These are phyloP conservation scores for Rugonectria rugulosa DNA, from an alignment of 2,329 filamentous ascomycete genomes.

Conservation along the genomic window DNA sequence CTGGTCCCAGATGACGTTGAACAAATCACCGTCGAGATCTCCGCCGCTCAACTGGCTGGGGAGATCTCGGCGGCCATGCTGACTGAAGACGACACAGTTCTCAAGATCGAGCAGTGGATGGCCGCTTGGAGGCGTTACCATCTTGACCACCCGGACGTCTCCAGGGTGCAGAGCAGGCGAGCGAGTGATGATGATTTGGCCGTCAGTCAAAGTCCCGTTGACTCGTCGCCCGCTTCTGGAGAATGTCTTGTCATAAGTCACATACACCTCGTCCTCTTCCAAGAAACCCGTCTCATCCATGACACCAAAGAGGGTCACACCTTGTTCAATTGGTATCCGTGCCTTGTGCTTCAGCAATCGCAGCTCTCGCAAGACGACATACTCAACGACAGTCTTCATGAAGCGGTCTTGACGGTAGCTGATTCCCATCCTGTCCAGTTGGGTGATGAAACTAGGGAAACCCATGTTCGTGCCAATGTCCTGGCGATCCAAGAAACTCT, in stretches of 20 bases:
- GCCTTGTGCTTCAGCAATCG: constrained; percentile 80
- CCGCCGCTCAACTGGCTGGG: constrained; percentile 82
- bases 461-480: constrained; percentile 67
- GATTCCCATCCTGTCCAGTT: constrained; percentile 64
- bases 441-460: constrained; percentile 67
- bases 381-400: constrained; percentile 73
- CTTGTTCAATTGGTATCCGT: constrained; percentile 74
- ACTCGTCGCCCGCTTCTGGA: constrained; percentile 34
- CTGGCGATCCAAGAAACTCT: constrained; percentile 69
- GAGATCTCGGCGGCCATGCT: constrained; percentile 73
- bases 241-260: constrained; percentile 59
- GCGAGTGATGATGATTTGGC: constrained; percentile 72
- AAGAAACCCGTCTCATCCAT: constrained; percentile 82
- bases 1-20: constrained; percentile 78
- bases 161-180: constrained; percentile 84
- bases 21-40: constrained; percentile 85
- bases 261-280: constrained; percentile 71
- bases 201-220: constrained; percentile 42
- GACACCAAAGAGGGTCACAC: constrained; percentile 80
- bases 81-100: constrained; percentile 84
- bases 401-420: constrained; percentile 75
- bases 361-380: constrained; percentile 73
- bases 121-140: constrained; percentile 64
- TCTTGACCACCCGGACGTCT: constrained; percentile 73
- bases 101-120: constrained; percentile 68